These are phyloP conservation scores for Lentinula detonsa DNA, from an alignment of 768 basidiomycete genomes.

Conservation along the genomic window DNA sequence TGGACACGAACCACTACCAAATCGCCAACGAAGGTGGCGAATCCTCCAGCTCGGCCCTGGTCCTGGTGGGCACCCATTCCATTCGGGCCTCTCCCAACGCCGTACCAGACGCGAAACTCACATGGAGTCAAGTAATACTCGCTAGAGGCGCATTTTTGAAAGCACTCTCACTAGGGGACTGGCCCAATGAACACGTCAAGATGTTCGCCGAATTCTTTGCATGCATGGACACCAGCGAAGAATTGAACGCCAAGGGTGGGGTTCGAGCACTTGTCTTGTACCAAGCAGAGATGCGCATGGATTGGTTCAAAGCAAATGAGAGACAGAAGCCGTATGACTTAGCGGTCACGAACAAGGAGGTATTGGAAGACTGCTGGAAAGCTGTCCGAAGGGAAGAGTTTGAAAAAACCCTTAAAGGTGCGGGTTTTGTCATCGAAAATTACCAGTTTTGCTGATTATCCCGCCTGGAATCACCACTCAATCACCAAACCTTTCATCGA, in stretches of 20 bases:
- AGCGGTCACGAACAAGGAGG: too few species aligned
- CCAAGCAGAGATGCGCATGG: not conserved
- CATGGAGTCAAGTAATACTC: not conserved
- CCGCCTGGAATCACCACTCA: too few species aligned
- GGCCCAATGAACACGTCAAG: not conserved
- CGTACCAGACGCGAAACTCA: not conserved
- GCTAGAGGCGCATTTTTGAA: not conserved
- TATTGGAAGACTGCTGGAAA: too few species aligned
- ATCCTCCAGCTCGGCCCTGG: too few species aligned
- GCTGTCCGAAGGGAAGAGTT: too few species aligned
- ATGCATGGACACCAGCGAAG: not conserved
- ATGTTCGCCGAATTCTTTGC: not conserved
- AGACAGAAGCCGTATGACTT: not conserved
- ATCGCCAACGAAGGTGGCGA: too few species aligned
- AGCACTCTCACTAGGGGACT: not conserved
- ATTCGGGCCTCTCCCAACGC: not conserved
- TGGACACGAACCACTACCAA: too few species aligned
- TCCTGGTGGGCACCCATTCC: not conserved
- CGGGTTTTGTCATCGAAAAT: too few species aligned
- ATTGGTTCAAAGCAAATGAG: not conserved
- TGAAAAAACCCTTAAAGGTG: too few species aligned
- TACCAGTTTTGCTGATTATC: too few species aligned
- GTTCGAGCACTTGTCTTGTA: not conserved
- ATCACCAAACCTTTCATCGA: too few species aligned
- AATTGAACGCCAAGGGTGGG: not conserved